Evolutionary conservation across 805 yeast genomes (phyloP).

Genomic region (Debaryomyces tyrocola): DNA sequence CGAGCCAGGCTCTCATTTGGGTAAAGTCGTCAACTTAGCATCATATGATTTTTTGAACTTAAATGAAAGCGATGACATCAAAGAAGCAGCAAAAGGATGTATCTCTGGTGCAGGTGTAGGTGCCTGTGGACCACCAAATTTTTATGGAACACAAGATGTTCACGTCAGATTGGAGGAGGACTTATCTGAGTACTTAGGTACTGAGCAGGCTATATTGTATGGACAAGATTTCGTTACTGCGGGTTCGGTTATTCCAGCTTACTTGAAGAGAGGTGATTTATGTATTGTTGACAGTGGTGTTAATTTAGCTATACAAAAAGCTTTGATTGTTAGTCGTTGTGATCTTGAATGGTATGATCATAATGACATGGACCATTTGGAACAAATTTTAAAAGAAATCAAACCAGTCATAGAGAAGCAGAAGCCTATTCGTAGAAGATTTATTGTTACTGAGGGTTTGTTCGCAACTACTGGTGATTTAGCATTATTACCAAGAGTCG

Average conservation of each 20-base stretch:
- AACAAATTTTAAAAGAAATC: conserved; percentile 60
- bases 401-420: conserved; percentile 61
- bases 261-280: conserved; percentile 91
- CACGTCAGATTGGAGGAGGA: conserved; percentile 79
- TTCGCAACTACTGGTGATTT: conserved; percentile 81
- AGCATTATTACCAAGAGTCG: conserved; percentile 64
- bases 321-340: conserved; percentile 82
- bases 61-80: conserved; percentile 47
- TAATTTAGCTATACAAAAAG: conserved; percentile 80
- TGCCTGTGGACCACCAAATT: conserved; percentile 98
- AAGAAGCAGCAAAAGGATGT: conserved; percentile 53
- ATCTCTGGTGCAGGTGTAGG: conserved; percentile 86
- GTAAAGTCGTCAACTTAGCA: conserved; percentile 60
- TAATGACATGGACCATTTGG: conserved; percentile 83
- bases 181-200: conserved; percentile 70
- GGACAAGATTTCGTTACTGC: conserved; percentile 92
- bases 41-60: conserved; percentile 71
- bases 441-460: conserved; percentile 88
- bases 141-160: conserved; percentile 92
- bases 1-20: conserved; percentile 18
- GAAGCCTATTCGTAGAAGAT: conserved; percentile 81
- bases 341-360: conserved; percentile 82
- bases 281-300: conserved; percentile 84
- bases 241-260: conserved; percentile 87
- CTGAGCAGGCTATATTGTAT: conserved; percentile 78